Conservation (phyloP, 345 rosid species). For the Kernera saxatilis region DNA sequence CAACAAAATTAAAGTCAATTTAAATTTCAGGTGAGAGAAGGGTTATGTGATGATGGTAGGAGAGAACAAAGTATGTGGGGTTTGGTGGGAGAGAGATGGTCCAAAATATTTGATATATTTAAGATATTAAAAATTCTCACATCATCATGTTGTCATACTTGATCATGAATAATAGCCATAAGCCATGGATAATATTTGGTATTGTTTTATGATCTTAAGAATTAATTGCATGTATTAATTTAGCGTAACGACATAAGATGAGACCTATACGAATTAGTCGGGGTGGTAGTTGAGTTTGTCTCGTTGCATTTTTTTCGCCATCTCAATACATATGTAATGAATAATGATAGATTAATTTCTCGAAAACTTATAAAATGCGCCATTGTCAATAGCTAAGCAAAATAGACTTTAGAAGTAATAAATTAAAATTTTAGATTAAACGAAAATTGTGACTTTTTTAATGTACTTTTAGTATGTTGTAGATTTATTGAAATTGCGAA, state of each 20-base stretch:
- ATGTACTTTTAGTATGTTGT: no score
- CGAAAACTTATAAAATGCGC: background rate
- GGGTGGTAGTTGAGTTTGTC: conserved; percentile 14
- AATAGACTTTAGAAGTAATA: background rate
- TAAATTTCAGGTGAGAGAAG: background rate
- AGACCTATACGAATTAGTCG: background rate
- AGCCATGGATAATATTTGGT: background rate
- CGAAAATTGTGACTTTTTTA: background rate
- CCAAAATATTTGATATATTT: background rate
- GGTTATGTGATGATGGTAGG: background rate
- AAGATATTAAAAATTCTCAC: background rate
- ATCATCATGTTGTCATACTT: conserved; percentile 13
- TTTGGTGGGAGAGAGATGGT: conserved; percentile 9
- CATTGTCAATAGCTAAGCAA: background rate
- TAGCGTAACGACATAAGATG: background rate
- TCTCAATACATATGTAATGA: background rate
- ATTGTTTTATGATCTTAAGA: background rate
- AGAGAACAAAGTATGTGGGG: background rate
- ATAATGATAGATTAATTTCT: background rate
- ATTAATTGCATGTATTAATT: background rate
- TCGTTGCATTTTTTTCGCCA: background rate
- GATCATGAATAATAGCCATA: background rate
- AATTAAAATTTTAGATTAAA: background rate
- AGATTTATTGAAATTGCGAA: background rate
- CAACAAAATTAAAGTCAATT: background rate